These are phyloP conservation scores for Plasmodium yoelii DNA, from an alignment of 169 alveolate species.

Conservation along the genomic window DNA sequence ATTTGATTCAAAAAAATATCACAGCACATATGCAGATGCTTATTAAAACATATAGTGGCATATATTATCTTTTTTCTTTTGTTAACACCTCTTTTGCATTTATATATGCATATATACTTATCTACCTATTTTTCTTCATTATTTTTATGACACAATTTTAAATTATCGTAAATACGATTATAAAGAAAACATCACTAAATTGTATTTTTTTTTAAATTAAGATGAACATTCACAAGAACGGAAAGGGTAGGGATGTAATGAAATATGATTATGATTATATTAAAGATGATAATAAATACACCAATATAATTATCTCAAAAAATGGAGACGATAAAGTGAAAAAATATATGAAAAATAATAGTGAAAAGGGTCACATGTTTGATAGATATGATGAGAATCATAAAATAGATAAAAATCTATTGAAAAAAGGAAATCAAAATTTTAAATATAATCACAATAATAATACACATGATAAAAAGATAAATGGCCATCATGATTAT, in stretches of 20 bases:
- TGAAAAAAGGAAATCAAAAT: slow-evolving; percentile 12
- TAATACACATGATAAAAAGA: neutral
- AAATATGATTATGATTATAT: slow-evolving; percentile 18
- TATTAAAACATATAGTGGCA: no score
- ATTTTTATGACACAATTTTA: no score
- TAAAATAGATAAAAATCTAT: slow-evolving; percentile 20
- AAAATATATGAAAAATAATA: neutral
- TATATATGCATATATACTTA: no score
- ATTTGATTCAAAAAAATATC: no score
- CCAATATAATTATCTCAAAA: neutral
- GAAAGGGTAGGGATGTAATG: slow-evolving; percentile 10
- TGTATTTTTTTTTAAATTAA: slow-evolving; percentile 18
- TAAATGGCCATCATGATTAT: slow-evolving; percentile 10
- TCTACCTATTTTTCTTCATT: no score
- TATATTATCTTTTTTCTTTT: no score
- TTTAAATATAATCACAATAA: slow-evolving; percentile 1
- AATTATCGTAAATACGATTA: no score
- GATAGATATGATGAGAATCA: slow-evolving; percentile 7
- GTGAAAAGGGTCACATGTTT: slow-evolving; percentile 7
- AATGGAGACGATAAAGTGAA: slow-evolving; percentile 24
- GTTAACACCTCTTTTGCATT: no score
- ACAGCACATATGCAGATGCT: no score
- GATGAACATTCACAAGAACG: slow-evolving; percentile 22
- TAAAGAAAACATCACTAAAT: slow-evolving; percentile 4
- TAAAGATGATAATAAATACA: slow-evolving; percentile 17